A percentile compares a stretch with the other conserved stretches of the same genome.
These are phyloP conservation scores for Recurvomyces mirabilis DNA, from an alignment of 495 filamentous ascomycete genomes.

Conservation along the genomic window DNA sequence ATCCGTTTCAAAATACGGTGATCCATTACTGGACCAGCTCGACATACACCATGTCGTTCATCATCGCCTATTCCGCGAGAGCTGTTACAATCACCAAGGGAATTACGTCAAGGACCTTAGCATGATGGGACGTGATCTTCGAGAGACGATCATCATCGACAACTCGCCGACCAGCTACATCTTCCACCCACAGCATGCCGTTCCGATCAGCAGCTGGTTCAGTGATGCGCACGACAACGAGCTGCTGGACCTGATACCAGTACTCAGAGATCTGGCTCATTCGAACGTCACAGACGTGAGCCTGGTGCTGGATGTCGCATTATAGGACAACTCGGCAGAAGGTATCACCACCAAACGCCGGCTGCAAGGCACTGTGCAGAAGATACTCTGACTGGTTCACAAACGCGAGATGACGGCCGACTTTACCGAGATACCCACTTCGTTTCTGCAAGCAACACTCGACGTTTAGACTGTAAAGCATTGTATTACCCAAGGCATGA, in stretches of 20 bases:
- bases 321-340: constrained; percentile 45
- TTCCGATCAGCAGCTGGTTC: constrained; percentile 99
- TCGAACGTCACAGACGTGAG: constrained; percentile 87
- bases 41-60: constrained; percentile 97
- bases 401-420: constrained; percentile 2
- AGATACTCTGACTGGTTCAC: too few species aligned
- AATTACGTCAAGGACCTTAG: constrained; percentile 99
- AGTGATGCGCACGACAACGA: constrained; percentile 99
- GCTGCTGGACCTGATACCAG: constrained; percentile 92
- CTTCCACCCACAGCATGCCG: constrained; percentile 97
- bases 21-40: constrained; percentile 89
- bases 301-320: constrained; percentile 88
- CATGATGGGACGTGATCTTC: constrained; percentile 88
- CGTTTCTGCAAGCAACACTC: constrained; percentile 5
- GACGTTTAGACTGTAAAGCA: constrained; percentile 12
- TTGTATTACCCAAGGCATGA: not conserved
- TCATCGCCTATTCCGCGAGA: constrained; percentile 92
- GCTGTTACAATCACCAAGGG: constrained; percentile 98
- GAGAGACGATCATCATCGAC: constrained; percentile 98
- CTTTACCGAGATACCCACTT: constrained; percentile 11
- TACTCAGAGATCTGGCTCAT: constrained; percentile 92
- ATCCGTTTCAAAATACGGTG: constrained; percentile 98
- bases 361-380: too few species aligned
- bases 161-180: constrained; percentile 99
- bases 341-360: too few species aligned